Conservation (phyloP, 352 stramenopile genomes). For the Phytophthora capsici region DNA sequence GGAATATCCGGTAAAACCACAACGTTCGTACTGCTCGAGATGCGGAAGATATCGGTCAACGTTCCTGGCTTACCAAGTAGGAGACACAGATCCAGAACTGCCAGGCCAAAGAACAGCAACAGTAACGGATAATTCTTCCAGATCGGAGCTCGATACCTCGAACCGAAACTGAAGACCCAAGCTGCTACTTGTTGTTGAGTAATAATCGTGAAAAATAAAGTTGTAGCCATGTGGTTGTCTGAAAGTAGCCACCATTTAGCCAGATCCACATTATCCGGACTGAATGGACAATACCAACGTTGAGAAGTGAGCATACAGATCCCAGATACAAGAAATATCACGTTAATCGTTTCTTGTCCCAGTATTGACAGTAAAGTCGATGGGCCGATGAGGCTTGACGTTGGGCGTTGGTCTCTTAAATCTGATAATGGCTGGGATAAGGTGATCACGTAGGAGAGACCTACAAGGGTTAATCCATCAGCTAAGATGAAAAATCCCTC, state of each 20-base stretch:
- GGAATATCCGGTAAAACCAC: slow-evolving; percentile 59
- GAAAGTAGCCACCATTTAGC: slow-evolving; percentile 57
- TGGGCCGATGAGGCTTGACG: slow-evolving; percentile 69
- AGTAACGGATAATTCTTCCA: slow-evolving; percentile 51
- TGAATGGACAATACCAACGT: slow-evolving; percentile 56
- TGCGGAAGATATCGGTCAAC: slow-evolving; percentile 55
- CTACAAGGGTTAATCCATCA: slow-evolving; percentile 72
- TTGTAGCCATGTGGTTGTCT: slow-evolving; percentile 52
- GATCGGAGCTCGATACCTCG: slow-evolving; percentile 48
- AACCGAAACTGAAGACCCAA: slow-evolving; percentile 53
- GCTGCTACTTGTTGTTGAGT: slow-evolving; percentile 37
- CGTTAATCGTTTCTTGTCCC: slow-evolving; percentile 62
- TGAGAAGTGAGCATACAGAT: slow-evolving; percentile 47
- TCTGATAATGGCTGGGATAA: slow-evolving; percentile 58
- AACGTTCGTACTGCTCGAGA: slow-evolving; percentile 55
- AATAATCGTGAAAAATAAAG: slow-evolving; percentile 39
- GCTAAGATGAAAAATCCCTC: slow-evolving; percentile 77
- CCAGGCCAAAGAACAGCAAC: slow-evolving; percentile 27
- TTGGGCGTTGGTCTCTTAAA: slow-evolving; percentile 33
- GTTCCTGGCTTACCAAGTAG: slow-evolving; percentile 41
- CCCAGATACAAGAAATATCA: slow-evolving; percentile 46
- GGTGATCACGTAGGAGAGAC: slow-evolving; percentile 76
- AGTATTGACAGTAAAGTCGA: slow-evolving; percentile 52
- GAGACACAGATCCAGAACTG: slow-evolving; percentile 44
- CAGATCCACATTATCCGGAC: slow-evolving; percentile 41